Conservation (phyloP, 2,329 filamentous ascomycete genomes). For the Diplocarpon mali region DNA sequence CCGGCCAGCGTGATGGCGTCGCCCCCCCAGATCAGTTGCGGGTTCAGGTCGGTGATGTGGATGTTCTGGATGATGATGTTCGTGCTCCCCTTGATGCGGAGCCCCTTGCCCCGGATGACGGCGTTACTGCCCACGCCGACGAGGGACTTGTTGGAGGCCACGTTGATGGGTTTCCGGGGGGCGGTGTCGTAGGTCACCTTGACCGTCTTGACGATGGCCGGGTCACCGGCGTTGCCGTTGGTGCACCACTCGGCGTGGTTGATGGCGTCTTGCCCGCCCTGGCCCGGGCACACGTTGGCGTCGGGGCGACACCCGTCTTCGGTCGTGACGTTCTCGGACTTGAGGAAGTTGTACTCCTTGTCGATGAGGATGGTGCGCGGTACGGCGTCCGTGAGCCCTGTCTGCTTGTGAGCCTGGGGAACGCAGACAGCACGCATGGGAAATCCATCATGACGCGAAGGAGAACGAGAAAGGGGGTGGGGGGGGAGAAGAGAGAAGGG, state of each 20-base stretch:
- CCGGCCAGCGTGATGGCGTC: constrained; percentile 29
- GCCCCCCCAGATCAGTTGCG: constrained; percentile 30
- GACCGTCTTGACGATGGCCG: constrained; percentile 1
- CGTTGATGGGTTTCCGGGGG: constrained; percentile 17
- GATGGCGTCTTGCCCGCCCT: constrained; percentile 40
- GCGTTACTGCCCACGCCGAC: constrained; percentile 22
- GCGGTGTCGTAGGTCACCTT: constrained; percentile 20
- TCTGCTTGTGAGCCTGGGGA: too few species aligned
- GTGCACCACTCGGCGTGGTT: constrained; percentile 35
- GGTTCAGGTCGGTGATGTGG: constrained; percentile 27
- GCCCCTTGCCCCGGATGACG: constrained; percentile 24
- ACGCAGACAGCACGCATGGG: too few species aligned
- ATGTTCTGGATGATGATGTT: constrained; percentile 24
- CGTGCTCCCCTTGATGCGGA: constrained; percentile 21
- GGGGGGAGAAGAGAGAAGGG: too few species aligned
- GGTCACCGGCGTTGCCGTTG: constrained; percentile 27
- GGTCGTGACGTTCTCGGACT: constrained; percentile 33
- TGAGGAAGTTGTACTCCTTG: constrained; percentile 39
- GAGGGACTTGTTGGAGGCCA: constrained; percentile 23
- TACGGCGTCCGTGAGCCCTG: constrained; percentile 39
- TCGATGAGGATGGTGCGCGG: constrained; percentile 48
- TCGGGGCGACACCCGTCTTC: constrained; percentile 44
- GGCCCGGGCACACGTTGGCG: constrained; percentile 32
- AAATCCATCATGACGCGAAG: too few species aligned
- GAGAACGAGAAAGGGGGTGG: too few species aligned